phyloP scores from a whole-genome alignment of 345 rosid genomes.

The Gossypium thurberi region DNA sequence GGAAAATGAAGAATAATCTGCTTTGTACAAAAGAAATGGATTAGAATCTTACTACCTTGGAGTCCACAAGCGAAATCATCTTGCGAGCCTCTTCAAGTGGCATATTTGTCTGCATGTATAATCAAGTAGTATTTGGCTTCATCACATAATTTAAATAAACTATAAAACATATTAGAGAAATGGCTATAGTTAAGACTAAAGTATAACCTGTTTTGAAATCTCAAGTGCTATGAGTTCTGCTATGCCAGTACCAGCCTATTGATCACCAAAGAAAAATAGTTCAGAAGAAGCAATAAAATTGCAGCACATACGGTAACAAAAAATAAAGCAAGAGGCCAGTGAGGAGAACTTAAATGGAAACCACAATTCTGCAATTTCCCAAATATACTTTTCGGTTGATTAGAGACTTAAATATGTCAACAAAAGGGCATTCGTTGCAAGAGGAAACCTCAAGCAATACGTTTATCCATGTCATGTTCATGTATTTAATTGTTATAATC shows the following conservation, averaged over 20 bases:
- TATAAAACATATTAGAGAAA: background rate
- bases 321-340: background rate
- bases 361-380: background rate
- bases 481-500: too few relatives aligned
- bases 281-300: constrained; percentile 13
- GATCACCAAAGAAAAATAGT: background rate
- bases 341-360: background rate
- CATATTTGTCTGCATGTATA: constrained; percentile 51
- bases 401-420: too few relatives aligned
- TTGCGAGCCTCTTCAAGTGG: constrained; percentile 76
- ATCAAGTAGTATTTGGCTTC: background rate
- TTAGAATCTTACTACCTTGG: constrained; percentile 46
- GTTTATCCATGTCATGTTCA: too few relatives aligned
- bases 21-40: background rate
- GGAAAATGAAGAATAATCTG: background rate
- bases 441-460: background rate
- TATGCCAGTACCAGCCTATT: constrained; percentile 98
- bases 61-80: constrained; percentile 88
- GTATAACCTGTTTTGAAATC: constrained; percentile 71
- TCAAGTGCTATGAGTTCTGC: constrained; percentile 90
- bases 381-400: too few relatives aligned
- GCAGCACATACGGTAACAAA: background rate
- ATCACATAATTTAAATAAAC: background rate
- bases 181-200: background rate
- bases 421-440: background rate